A percentile compares a stretch with the other conserved stretches of the same genome.
Conservation (phyloP, 1,139 yeast genomes). For the Lodderomyces theae region DNA sequence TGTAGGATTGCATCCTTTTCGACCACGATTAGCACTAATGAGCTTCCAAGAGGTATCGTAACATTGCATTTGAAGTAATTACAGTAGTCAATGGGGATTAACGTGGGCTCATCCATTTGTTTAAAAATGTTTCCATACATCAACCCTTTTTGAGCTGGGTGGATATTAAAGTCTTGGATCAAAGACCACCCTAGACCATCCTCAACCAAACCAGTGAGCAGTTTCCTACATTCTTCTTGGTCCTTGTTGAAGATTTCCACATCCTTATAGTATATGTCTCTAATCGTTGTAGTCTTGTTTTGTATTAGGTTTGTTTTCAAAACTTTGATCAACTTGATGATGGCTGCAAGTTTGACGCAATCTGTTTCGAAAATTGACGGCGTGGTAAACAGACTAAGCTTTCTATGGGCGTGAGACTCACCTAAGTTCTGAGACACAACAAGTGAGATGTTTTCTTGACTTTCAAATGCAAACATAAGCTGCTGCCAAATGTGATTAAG, state of each 20-base stretch:
- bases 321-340: slow-evolving; percentile 22
- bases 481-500: slow-evolving; percentile 11
- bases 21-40: slow-evolving; percentile 42
- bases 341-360: slow-evolving; percentile 14
- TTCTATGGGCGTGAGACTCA: not conserved
- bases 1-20: slow-evolving; percentile 64
- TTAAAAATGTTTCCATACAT: slow-evolving; percentile 36
- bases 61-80: not conserved
- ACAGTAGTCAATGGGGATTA: slow-evolving; percentile 24
- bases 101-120: slow-evolving; percentile 19
- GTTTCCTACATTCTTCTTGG: slow-evolving; percentile 45
- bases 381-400: not conserved
- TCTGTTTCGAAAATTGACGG: not conserved
- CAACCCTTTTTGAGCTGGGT: slow-evolving; percentile 65
- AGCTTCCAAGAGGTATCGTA: not conserved
- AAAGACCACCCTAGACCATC: slow-evolving; percentile 24
- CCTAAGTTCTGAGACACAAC: not conserved
- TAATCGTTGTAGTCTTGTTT: slow-evolving; percentile 39
- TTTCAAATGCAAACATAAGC: slow-evolving; percentile 4
- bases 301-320: slow-evolving; percentile 10
- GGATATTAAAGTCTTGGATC: slow-evolving; percentile 37
- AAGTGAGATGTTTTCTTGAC: slow-evolving; percentile 1
- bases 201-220: slow-evolving; percentile 35
- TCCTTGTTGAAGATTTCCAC: slow-evolving; percentile 47
- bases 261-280: slow-evolving; percentile 68